These are phyloP conservation scores for Ambrosia artemisiifolia DNA, from an alignment of 129 eudicot species.

Conservation along the genomic window DNA sequence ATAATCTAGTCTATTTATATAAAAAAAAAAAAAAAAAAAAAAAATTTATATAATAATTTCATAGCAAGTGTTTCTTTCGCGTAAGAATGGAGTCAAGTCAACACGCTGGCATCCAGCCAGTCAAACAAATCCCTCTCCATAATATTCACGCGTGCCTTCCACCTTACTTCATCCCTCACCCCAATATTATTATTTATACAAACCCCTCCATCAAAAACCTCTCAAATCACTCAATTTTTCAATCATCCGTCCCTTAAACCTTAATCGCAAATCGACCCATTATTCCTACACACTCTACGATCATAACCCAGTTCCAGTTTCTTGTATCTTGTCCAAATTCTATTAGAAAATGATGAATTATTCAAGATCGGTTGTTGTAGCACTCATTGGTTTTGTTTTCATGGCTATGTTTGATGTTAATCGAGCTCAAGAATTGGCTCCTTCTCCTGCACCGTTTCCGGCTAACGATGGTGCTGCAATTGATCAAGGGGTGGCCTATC, in stretches of 20 bases:
- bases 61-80: background rate
- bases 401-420: conserved; percentile 34
- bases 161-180: conserved; percentile 7
- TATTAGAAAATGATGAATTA: conserved; percentile 22
- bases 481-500: conserved; percentile 72
- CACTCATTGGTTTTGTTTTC: conserved; percentile 37
- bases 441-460: conserved; percentile 44
- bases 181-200: conserved; percentile 15
- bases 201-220: background rate
- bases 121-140: conserved; percentile 19
- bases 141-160: conserved; percentile 26
- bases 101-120: conserved; percentile 27
- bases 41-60: too few species aligned
- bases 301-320: conserved; percentile 8
- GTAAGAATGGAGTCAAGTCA: conserved; percentile 27
- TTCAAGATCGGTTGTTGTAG: conserved; percentile 12
- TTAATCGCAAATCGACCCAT: background rate
- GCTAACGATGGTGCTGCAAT: conserved; percentile 51
- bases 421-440: conserved; percentile 33
- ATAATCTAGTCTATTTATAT: too few species aligned
- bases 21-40: too few species aligned
- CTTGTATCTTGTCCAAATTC: background rate
- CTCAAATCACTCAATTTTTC: background rate
- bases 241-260: background rate
- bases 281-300: background rate